Percentiles rank a stretch among this genome's conserved stretches.
These are phyloP conservation scores for Gossypium davidsonii DNA, from an alignment of 441 rosid species.

Conservation along the genomic window DNA sequence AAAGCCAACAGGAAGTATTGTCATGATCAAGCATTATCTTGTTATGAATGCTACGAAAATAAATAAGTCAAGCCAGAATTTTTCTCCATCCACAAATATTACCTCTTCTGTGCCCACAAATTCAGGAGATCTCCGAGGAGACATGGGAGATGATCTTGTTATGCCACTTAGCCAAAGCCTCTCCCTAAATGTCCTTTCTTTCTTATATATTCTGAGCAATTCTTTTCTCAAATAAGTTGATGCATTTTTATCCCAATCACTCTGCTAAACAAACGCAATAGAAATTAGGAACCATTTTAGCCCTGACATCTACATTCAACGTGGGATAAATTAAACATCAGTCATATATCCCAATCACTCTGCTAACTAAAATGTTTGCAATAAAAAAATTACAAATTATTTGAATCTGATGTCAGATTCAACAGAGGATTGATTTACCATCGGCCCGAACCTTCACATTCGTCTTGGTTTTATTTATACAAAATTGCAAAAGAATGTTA, in stretches of 20 bases:
- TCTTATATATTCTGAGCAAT: constrained; percentile 53
- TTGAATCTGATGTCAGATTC: neutral
- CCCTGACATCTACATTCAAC: neutral
- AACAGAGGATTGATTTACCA: neutral
- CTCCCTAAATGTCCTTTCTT: constrained; percentile 76
- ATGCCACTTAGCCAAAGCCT: constrained; percentile 78
- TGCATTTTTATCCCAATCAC: constrained; percentile 43
- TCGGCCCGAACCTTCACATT: neutral
- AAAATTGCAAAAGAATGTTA: neutral
- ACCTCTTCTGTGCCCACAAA: constrained; percentile 94
- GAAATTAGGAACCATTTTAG: neutral
- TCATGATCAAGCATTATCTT: constrained; percentile 10
- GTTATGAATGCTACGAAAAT: neutral
- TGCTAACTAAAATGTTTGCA: constrained; percentile 21
- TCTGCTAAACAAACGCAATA: constrained; percentile 30
- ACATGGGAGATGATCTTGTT: constrained; percentile 72
- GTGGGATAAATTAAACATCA: neutral
- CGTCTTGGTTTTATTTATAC: neutral
- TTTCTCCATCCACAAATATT: constrained; percentile 19
- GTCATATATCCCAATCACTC: constrained; percentile 37
- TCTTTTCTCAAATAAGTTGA: constrained; percentile 73
- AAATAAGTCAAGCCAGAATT: neutral
- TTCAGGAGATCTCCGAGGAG: constrained; percentile 60
- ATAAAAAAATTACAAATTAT: neutral
- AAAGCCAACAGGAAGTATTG: constrained; percentile 21